Evolutionary conservation across 202 grass and related monocot species (phyloP), one percentile per base, ranked within the genome.

Genomic region (Sporobolus alterniflorus): DNA sequence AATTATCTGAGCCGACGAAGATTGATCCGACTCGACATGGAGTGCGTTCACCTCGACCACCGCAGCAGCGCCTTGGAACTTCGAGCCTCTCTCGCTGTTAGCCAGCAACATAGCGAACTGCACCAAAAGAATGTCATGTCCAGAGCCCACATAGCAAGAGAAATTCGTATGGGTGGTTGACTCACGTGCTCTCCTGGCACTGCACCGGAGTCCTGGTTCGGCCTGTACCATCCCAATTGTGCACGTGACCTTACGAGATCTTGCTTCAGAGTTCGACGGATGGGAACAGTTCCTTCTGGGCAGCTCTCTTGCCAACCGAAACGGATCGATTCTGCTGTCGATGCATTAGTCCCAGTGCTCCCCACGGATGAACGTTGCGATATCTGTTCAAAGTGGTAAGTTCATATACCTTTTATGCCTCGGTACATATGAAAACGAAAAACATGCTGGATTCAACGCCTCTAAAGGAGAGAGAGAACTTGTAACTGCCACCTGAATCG

Each of bases 201-300:
- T 25, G 22, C 21, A 26, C 22, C 7, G 54, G 21, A 25, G 22
- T 57, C 54, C 0, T 51, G 3, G 54, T 57, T 57, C 54, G 24
- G 54, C 20, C 26, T 51, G 43, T 24, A 40, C 56, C 46, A 17
- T 25, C 3, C n/a, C 25, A 17, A 26, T 39, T 6, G 59, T 7
- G 21, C 29, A 4, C 30, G 22, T n/a, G 31, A 9, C 30, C 17
- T 65, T 52, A 46, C n/a, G 1, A 83, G 70, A 66, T 83, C 70
- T 52, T 74, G 44, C 59, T 83, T 62, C 41, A 72, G 55, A 50
- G 55, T 72, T 82, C 79, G 69, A 8, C 79, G 41, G 34, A 82
- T 62, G 8, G n/a, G 67, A 50, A 83, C 70, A 74, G 59, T 83
- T 83, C 80, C 80, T 0, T 74, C 24, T 30, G 80, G 70, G 60